Evolutionary conservation across 805 yeast genomes (phyloP).

Genomic region (Osmozyma mogii): DNA sequence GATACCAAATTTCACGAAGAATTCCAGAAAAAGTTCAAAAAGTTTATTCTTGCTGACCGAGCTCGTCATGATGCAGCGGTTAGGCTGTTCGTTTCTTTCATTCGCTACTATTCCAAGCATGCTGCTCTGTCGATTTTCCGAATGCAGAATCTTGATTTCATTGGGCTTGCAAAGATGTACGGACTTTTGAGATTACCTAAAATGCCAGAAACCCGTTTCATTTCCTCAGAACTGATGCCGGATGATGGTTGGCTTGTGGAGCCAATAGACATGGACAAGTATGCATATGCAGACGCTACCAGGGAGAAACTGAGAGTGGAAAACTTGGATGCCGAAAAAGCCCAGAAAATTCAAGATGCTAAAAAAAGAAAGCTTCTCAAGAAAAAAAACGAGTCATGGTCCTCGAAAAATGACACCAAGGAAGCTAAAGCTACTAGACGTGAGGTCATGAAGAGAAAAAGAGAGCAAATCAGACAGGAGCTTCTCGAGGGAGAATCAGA

Average conservation of each 20-base stretch:
- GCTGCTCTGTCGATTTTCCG: slow-evolving; percentile 84
- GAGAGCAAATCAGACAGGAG: slow-evolving; percentile 59
- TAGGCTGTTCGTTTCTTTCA: slow-evolving; percentile 72
- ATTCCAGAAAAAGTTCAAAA: slow-evolving; percentile 18
- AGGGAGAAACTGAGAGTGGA: slow-evolving; percentile 58
- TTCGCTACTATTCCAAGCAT: slow-evolving; percentile 82
- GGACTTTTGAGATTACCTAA: slow-evolving; percentile 80
- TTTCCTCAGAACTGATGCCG: slow-evolving; percentile 43
- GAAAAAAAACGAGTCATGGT: slow-evolving; percentile 69
- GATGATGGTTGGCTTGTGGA: slow-evolving; percentile 65
- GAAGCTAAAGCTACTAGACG: slow-evolving; percentile 57
- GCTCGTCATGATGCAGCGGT: slow-evolving; percentile 77
- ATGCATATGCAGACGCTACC: slow-evolving; percentile 52
- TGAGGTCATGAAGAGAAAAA: slow-evolving; percentile 57
- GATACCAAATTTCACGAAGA: slow-evolving; percentile 18
- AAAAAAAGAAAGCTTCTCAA: slow-evolving; percentile 36
- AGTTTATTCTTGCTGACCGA: slow-evolving; percentile 67
- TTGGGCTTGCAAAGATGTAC: slow-evolving; percentile 65
- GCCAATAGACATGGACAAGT: slow-evolving; percentile 59
- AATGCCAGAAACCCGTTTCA: slow-evolving; percentile 79
- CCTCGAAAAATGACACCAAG: slow-evolving; percentile 55
- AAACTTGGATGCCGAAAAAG: slow-evolving; percentile 43
- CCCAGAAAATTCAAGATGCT: slow-evolving; percentile 29
- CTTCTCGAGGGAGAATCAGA: slow-evolving; percentile 37
- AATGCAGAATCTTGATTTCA: slow-evolving; percentile 58